Base-by-base conservation (phyloP, 2,329 filamentous ascomycete species). In the Hypoxylon sp. region DNA sequence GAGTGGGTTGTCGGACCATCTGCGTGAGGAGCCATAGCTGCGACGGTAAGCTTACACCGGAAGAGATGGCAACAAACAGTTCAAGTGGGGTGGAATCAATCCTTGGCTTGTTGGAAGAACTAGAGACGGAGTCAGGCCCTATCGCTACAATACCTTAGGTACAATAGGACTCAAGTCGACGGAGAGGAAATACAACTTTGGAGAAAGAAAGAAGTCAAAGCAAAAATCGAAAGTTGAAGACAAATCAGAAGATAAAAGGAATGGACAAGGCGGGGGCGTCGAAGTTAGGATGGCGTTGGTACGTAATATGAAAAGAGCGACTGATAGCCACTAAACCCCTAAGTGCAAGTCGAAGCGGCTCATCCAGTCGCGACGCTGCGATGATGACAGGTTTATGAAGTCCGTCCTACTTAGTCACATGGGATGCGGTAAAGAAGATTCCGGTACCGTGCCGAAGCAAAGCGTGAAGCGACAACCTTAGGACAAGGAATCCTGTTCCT, bases 11-110 rank as follows among this genome's bases (percentile, higher is more conserved):
- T 69, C 59, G 70, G 70, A 72, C 72, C 76, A 73, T 86, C 79
- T 73, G 85, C 85, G 81, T 87, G 85, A 69, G 86, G 85, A 71
- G 87, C 84, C 87, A 89, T 89, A 71, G 60, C 70, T 59, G 59
- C 44, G 51, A 62, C 24, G 56, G 47, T 62, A 59, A 54, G 62
- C 22, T 61, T 30, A 30, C 39, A 34, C 63, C 49, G 58, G 53
- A 50, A 57, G 48, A 32, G 34, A 58, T 52, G 47, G 41, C 24
- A 43, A 58, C 47, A 28, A 54, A 52, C 34, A 34, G 51, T 62
- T 50, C 15, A 24, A 20, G 7, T 20, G 43, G 44, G 24, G 46
- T 50, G 49, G 28, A 53, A 46, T 39, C 15, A 20, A 30, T 30
- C 30, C 17, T 60, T 19, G 44, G 48, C n/a, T 22, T 34, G 47